Base-by-base conservation (phyloP, 1,284 basidiomycete genomes). In the Trichosporon sp. region DNA sequence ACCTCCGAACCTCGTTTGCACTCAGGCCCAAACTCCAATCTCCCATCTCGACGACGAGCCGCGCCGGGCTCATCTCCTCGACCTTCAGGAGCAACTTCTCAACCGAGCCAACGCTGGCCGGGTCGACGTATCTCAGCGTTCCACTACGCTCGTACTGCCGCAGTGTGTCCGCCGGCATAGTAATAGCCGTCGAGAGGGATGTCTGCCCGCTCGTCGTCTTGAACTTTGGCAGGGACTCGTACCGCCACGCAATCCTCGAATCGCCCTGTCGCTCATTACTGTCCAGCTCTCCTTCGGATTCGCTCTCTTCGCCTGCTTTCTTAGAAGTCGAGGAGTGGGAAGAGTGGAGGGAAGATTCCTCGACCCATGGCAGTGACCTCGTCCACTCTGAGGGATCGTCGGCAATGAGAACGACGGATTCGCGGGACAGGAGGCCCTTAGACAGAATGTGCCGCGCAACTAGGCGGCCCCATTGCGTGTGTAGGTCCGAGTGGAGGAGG, bases 181-280 rank as follows among this genome's bases (percentile, higher is more conserved):
- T 16, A 27, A 54, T 31, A 19, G 44, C 33, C 4, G 44, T 62
- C 56, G 21, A 62, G 23, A 16, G 36, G 16, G 44, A 49, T 10
- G n/a, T 37, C 13, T 7, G 16, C 14, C 49, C 49, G 14, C 25
- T 29, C 49, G 49, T 54, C 27, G 49, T 54, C 25, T n/a, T 29
- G 78, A 95, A 95, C 79, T 85, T 88, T 80, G 89, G 91, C 90
- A 96, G 90, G 66, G 87, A 84, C 73, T 92, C 90, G 78, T 99
- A 99, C 73, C 95, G 85, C 91, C 95, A 99, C 37, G 95, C 95
- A 73, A 97, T 96, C 81, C 89, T 13, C 14, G 49, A 54, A 13
- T 84, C 80, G 61, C 80, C 74, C 63, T 66, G 54, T 62, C 85
- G 61, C 29, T 82, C 81, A 49, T 81, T 83, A 56, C 62, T 81